Conservation (phyloP, 768 basidiomycete genomes). For the Mycena chlorophos region DNA sequence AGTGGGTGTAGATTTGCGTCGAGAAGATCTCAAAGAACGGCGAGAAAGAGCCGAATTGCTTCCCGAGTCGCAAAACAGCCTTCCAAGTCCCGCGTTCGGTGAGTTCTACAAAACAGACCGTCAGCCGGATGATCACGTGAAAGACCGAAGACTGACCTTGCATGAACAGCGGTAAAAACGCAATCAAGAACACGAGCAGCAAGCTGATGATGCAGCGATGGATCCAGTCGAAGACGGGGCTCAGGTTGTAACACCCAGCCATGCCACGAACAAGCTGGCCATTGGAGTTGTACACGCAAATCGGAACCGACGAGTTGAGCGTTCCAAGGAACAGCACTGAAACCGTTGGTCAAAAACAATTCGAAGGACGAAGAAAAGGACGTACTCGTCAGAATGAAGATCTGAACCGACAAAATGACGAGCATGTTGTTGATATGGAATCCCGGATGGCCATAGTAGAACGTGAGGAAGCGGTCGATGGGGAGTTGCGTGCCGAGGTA, state of each 20-base stretch:
- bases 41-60: constrained; percentile 93
- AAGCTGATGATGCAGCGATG: constrained; percentile 94
- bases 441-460: constrained; percentile 99
- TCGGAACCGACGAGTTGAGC: constrained; percentile 72
- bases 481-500: constrained; percentile 97
- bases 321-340: constrained; percentile 95
- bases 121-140: constrained; percentile 16
- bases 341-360: not conserved
- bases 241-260: constrained; percentile 90
- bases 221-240: constrained; percentile 94
- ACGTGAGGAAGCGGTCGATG: constrained; percentile 97
- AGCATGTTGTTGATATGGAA: constrained; percentile 99
- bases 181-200: constrained; percentile 97
- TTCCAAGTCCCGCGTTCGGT: constrained; percentile 93
- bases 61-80: constrained; percentile 87
- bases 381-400: constrained; percentile 90
- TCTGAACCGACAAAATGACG: constrained; percentile 93
- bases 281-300: constrained; percentile 76
- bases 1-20: constrained; percentile 97
- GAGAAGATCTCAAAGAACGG: constrained; percentile 97
- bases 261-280: constrained; percentile 79
- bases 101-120: constrained; percentile 58
- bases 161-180: constrained; percentile 91
- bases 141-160: constrained; percentile 61
- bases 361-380: constrained; percentile 28